Evolutionary conservation across 1,139 yeast species (phyloP).

Genomic region (Nakaseomyces uthaithaninus): DNA sequence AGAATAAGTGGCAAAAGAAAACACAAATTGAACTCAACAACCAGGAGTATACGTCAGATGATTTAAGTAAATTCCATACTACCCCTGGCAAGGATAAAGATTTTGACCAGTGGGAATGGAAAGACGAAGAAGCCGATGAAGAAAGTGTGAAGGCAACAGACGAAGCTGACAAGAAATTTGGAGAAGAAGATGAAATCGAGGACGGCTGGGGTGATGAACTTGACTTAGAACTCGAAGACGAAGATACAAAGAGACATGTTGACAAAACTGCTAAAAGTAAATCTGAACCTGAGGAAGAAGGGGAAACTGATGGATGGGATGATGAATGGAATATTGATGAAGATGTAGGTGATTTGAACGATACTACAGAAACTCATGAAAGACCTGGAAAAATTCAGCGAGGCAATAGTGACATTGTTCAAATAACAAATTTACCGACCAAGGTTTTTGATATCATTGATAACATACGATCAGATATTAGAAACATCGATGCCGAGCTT

Average conservation of each 20-base stretch:
- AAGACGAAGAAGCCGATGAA: slow-evolving; percentile 12
- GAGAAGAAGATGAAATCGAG: slow-evolving; percentile 13
- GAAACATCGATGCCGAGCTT: slow-evolving; percentile 10
- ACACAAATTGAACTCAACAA: background rate
- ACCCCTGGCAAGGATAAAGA: slow-evolving; percentile 1
- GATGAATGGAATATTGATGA: slow-evolving; percentile 26
- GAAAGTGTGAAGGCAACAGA: background rate
- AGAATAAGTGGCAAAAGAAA: slow-evolving; percentile 12
- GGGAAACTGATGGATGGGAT: slow-evolving; percentile 25
- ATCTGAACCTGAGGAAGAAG: slow-evolving; percentile 7
- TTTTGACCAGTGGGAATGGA: slow-evolving; percentile 24
- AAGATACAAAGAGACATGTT: slow-evolving; percentile 5
- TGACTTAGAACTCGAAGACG: slow-evolving; percentile 20
- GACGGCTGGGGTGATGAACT: slow-evolving; percentile 21
- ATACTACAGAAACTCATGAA: background rate
- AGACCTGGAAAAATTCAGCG: background rate
- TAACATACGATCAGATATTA: slow-evolving; percentile 15
- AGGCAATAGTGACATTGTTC: background rate
- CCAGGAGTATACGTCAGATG: background rate
- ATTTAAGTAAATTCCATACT: background rate
- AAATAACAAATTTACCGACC: slow-evolving; percentile 19
- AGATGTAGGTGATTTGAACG: slow-evolving; percentile 13
- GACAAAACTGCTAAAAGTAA: slow-evolving; percentile 5
- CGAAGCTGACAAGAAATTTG: background rate
- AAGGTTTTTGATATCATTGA: slow-evolving; percentile 12